Conservation (phyloP, 305 asterid species). For the Ajuga reptans region DNA sequence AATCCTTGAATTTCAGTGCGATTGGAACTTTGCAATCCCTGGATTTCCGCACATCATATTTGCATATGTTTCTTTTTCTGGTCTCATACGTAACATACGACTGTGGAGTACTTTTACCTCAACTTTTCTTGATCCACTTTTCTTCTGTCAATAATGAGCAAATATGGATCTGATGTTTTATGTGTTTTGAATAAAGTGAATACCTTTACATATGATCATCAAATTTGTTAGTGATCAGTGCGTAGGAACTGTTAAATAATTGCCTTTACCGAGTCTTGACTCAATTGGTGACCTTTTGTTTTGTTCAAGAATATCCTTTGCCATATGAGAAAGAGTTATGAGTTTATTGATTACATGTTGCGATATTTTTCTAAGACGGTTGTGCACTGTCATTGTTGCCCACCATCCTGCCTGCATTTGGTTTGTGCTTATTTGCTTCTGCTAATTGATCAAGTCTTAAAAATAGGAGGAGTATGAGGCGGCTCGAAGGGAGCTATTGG, state of each 20-base stretch:
- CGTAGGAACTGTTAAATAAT: constrained; percentile 12
- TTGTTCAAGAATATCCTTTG: constrained; percentile 5
- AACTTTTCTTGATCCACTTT: background rate
- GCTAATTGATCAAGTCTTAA: constrained; percentile 18
- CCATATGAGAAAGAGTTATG: constrained; percentile 4
- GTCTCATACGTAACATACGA: background rate
- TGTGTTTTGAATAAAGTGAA: background rate
- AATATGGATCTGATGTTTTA: constrained; percentile 10
- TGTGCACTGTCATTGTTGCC: background rate
- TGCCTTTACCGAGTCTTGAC: background rate
- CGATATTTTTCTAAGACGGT: background rate
- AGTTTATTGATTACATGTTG: constrained; percentile 7
- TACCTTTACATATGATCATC: background rate
- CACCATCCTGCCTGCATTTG: background rate
- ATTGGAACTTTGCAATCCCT: too few species aligned
- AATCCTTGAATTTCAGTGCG: too few species aligned
- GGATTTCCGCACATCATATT: background rate
- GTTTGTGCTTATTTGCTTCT: constrained; percentile 16
- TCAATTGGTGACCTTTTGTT: background rate
- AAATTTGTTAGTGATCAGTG: background rate
- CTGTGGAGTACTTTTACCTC: background rate
- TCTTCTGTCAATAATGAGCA: constrained; percentile 3
- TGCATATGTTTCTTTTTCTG: constrained; percentile 5
- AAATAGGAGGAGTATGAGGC: constrained; percentile 87
- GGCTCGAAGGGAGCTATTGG: constrained; percentile 75